phyloP scores from a whole-genome alignment of 148 eudicot species.

The Tetragonia tetragonoides region DNA sequence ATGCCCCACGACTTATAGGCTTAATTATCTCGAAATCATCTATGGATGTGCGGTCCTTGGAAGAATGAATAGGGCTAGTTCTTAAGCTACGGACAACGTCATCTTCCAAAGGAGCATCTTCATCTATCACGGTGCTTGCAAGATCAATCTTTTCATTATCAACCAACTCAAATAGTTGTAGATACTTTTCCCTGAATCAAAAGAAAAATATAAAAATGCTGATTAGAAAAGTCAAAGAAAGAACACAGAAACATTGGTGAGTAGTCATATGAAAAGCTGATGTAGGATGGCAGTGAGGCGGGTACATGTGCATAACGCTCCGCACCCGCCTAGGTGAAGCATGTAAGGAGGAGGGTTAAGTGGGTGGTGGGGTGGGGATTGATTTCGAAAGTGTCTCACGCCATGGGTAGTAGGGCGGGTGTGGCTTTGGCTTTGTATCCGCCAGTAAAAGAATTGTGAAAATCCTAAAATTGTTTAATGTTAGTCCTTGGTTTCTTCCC shows the following conservation, averaged over 20 bases:
- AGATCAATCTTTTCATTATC: conserved; percentile 93
- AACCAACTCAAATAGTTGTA: conserved; percentile 87
- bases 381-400: no score
- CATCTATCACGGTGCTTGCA: conserved; percentile 86
- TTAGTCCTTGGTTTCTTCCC: no score
- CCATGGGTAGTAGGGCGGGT: no score
- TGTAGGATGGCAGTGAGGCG: no score
- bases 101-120: conserved; percentile 97
- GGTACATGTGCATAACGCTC: no score
- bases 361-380: no score
- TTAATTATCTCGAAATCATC: conserved; percentile 98
- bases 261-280: background rate
- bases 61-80: conserved; percentile 89
- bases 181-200: conserved; percentile 81
- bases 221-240: background rate
- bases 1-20: conserved; percentile 98
- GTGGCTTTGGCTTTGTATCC: no score
- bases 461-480: no score
- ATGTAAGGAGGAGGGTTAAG: no score
- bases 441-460: no score
- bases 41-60: conserved; percentile 91
- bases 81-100: conserved; percentile 91
- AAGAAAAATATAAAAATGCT: background rate
- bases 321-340: no score
- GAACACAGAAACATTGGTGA: background rate